Evolutionary conservation across 1,284 basidiomycete species (phyloP), one percentile per base, ranked within the genome.

Genomic region (Cutaneotrichosporon spelunceum): DNA sequence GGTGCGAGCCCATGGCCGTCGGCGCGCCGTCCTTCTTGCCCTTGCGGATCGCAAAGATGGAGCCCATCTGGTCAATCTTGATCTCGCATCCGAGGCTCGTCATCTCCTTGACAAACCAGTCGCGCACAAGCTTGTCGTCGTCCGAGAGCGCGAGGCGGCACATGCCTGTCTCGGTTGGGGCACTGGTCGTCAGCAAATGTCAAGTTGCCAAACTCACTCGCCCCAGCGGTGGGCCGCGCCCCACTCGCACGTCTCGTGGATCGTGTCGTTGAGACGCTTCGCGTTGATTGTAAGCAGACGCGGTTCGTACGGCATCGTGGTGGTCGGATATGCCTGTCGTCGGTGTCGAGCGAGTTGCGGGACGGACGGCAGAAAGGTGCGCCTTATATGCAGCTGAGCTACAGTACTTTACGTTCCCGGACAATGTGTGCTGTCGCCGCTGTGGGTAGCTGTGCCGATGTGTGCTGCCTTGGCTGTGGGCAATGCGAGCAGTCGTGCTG

Each of bases 1-100:
- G 64, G 59, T 73, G 72, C 7, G 61, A 65, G 9, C 70, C 72
- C 63, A 73, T 70, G 19, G 68, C 71, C 14, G 68, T 69, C 9
- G 72, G 72, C 16, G 65, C 53, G 4, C 60, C 60, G 16, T 59
- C 58, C 27, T 57, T 50, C 52, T 61, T 61, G n/a, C 73, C 74
- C 5, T 61, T 57, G 1, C 66, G 65, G 26, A 72, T 63, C 24
- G 71, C 68, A 53, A 75, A 77, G 66, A 74, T 74, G 66, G 75
- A 75, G 13, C 75, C 75, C 72, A 77, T 76, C 24, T 59, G 21
- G 56, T 72, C 70, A 9, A 71, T 61, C n/a, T 65, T 69, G 48
- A 76, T 68, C 16, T 59, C 53, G 60, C 74, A 77, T 0, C 73
- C 75, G 2, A 77, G 68, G 27, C 62, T 62, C 44, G 66, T 54